Base-by-base conservation (phyloP, 352 stramenopile species). In the Lagenidium giganteum region DNA sequence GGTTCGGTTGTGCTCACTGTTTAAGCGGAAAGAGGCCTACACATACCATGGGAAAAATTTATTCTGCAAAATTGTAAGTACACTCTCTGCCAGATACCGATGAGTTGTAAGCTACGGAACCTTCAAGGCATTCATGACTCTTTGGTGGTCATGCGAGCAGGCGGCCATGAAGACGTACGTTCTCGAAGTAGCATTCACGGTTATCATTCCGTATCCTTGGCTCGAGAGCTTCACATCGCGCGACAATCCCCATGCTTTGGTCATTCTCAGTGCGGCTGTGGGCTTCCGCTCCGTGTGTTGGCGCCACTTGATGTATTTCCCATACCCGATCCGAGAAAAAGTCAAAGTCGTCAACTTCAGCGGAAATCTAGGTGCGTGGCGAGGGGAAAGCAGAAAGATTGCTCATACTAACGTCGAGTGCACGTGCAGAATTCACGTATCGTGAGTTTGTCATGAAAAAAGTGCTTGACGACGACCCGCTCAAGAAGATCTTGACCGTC, bases 391-490 rank as follows among this genome's bases (percentile, higher is more conserved):
- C n/a, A n/a, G n/a, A n/a, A n/a, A n/a, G n/a, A n/a, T n/a, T n/a
- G n/a, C n/a, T 51, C 13, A 23, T 22, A 17, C 4, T 5, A 28
- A 29, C 21, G 14, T 20, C 20, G n/a, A 14, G 16, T 3, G 13
- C 30, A 6, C n/a, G 13, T 37, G 34, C 42, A 79, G 69, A 87
- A 39, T 85, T 87, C 41, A 76, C 54, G 33, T 87, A 87, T 32
- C 58, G 57, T 7, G 54, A 76, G 32, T 87, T 87, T 21, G 75
- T 85, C 35, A 58, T 87, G 41, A 87, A 85, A 46, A 87, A 85
- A 44, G 71, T 85, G 11, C 50, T 87, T 23, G 69, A 85, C 18
- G 71, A 87, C 23, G 53, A 41, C 9, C 69, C 70, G 9, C 26
- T 85, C 9, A 51, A 26, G 12, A 85, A 87, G 35, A 54, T 83